phyloP scores from a whole-genome alignment of 2,329 filamentous ascomycete species.

The Monosporascus cannonballus region DNA sequence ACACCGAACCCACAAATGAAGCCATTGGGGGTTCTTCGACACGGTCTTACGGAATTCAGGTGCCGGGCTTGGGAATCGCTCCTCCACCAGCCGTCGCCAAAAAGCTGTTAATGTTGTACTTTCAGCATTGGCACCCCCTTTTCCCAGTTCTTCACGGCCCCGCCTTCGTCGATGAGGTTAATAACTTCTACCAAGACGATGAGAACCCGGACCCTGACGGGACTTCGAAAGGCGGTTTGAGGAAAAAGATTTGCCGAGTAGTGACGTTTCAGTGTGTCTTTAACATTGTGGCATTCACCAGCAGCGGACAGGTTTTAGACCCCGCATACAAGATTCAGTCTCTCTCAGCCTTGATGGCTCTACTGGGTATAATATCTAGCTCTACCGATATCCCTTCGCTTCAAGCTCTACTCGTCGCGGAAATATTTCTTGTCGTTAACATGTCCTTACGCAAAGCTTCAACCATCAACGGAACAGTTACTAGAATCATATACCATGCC shows the following conservation, averaged over 20 bases:
- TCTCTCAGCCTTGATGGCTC: constrained; percentile 28
- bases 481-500: constrained; percentile 41
- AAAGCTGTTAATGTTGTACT: constrained; percentile 41
- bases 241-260: constrained; percentile 22
- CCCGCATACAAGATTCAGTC: constrained; percentile 30
- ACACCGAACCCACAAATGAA: background rate
- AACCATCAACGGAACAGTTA: constrained; percentile 39
- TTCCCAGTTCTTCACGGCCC: constrained; percentile 47
- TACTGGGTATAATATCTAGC: constrained; percentile 32
- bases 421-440: constrained; percentile 40
- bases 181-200: constrained; percentile 29
- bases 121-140: constrained; percentile 45
- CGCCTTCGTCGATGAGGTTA: constrained; percentile 38
- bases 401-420: constrained; percentile 41
- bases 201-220: background rate
- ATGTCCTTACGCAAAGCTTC: constrained; percentile 44
- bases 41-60: constrained; percentile 8
- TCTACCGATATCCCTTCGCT: constrained; percentile 38
- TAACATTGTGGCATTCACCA: constrained; percentile 35
- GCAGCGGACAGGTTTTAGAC: constrained; percentile 26
- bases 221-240: background rate
- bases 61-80: constrained; percentile 18
- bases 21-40: background rate
- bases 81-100: constrained; percentile 27
- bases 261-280: constrained; percentile 45